phyloP scores from a whole-genome alignment of 2,329 filamentous ascomycete species.

The Malbranchea zuffiana region DNA sequence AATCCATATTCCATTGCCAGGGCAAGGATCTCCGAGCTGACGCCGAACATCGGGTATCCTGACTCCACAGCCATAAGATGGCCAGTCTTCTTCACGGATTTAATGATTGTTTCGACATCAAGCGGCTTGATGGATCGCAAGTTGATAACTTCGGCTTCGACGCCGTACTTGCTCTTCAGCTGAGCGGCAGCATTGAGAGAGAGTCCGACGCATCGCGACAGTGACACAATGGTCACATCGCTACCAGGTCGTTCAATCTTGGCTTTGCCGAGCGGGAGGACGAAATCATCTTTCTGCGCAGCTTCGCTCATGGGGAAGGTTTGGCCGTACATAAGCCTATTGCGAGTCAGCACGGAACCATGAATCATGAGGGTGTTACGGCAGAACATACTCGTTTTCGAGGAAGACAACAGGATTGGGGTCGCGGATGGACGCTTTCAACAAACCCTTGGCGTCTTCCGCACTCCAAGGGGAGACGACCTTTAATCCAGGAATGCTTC shows the following conservation, averaged over 20 bases:
- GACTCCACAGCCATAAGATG: slow-evolving; percentile 86
- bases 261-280: slow-evolving; percentile 94
- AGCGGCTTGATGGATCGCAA: slow-evolving; percentile 94
- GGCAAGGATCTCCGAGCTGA: slow-evolving; percentile 84
- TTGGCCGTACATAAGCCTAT: slow-evolving; percentile 72
- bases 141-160: slow-evolving; percentile 95
- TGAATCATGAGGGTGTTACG: neutral
- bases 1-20: slow-evolving; percentile 96
- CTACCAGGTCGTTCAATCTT: slow-evolving; percentile 96
- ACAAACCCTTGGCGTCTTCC: slow-evolving; percentile 93
- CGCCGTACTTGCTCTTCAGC: slow-evolving; percentile 91
- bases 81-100: slow-evolving; percentile 97
- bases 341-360: neutral
- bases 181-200: slow-evolving; percentile 77
- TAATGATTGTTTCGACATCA: slow-evolving; percentile 87
- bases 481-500: slow-evolving; percentile 93
- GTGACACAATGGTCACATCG: slow-evolving; percentile 87
- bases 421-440: slow-evolving; percentile 96
- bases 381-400: slow-evolving; percentile 57
- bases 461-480: slow-evolving; percentile 93
- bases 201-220: slow-evolving; percentile 93
- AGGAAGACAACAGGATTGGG: slow-evolving; percentile 91
- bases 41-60: slow-evolving; percentile 90
- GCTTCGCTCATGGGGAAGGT: slow-evolving; percentile 95
- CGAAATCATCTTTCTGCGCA: slow-evolving; percentile 91